Evolutionary conservation across 768 basidiomycete species (phyloP).

Genomic region (Mycena polygramma): DNA sequence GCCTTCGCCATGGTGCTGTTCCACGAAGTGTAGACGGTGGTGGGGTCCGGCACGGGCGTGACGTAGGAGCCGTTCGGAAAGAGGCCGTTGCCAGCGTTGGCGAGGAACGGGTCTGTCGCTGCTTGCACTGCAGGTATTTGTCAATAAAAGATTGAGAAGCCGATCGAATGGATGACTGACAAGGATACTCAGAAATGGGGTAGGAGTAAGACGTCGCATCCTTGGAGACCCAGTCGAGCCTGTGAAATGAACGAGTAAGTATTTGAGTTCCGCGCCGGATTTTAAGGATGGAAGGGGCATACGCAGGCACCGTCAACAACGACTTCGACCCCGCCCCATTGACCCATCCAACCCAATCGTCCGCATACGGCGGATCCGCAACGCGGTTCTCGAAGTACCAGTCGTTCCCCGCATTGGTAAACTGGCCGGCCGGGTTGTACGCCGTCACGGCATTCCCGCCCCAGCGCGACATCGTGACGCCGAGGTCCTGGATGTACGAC

Average conservation of each 20-base stretch:
- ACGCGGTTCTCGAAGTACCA: constrained; percentile 68
- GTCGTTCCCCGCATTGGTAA: constrained; percentile 58
- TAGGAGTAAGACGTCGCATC: constrained; percentile 68
- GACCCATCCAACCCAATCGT: constrained; percentile 66
- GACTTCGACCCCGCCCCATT: constrained; percentile 57
- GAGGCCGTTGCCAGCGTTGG: constrained; percentile 63
- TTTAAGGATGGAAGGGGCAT: constrained; percentile 36
- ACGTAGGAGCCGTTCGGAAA: constrained; percentile 63
- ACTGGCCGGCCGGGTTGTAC: constrained; percentile 64
- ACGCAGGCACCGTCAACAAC: constrained; percentile 66
- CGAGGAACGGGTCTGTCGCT: constrained; percentile 60
- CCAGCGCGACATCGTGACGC: constrained; percentile 65
- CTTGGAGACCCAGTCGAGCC: constrained; percentile 70
- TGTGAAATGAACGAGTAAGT: constrained; percentile 33
- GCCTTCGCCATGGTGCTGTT: constrained; percentile 57
- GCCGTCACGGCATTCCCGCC: constrained; percentile 69
- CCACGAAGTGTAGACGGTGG: constrained; percentile 61
- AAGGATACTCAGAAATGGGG: neutral
- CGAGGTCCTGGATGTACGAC: constrained; percentile 60
- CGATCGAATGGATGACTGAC: neutral
- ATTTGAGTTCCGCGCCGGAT: too few species aligned
- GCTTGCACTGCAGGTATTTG: constrained; percentile 53
- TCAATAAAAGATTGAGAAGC: neutral
- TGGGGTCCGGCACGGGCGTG: constrained; percentile 54
- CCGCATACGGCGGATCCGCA: constrained; percentile 52